A percentile compares a stretch with the other conserved stretches of the same genome.
These are phyloP conservation scores for Fusarium oligoseptatum DNA, from an alignment of 2,329 filamentous ascomycete genomes.

Conservation along the genomic window DNA sequence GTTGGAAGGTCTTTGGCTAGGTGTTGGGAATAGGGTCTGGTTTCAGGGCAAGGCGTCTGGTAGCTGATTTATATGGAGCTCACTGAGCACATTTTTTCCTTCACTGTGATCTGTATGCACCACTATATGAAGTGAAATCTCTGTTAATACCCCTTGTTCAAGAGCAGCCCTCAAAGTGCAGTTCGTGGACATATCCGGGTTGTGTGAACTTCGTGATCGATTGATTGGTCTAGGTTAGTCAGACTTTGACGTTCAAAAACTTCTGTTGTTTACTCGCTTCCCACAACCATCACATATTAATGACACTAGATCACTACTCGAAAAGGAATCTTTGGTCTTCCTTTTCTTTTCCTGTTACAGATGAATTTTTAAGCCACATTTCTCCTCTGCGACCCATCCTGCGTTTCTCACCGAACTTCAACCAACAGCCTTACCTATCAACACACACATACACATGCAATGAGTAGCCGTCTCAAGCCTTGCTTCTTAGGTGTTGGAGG, in stretches of 20 bases:
- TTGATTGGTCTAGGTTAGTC: slow-evolving; percentile 14
- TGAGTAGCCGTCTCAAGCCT: slow-evolving; percentile 11
- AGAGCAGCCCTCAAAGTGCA: not conserved
- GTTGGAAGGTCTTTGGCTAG: slow-evolving; percentile 25
- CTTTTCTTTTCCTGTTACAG: not conserved
- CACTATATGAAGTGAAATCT: not conserved
- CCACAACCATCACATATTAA: not conserved
- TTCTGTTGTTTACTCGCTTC: not conserved
- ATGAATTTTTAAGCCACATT: too few species aligned
- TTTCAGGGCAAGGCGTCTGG: slow-evolving; percentile 16
- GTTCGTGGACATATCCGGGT: not conserved
- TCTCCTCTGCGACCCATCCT: not conserved
- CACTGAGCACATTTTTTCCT: not conserved
- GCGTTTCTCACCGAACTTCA: not conserved
- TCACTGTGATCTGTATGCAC: not conserved
- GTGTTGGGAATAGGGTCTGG: slow-evolving; percentile 2
- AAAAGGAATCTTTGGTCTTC: not conserved
- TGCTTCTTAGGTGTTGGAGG: slow-evolving; percentile 3
- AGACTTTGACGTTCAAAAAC: not conserved
- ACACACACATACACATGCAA: not conserved
- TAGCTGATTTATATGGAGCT: slow-evolving; percentile 2
- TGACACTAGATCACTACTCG: not conserved
- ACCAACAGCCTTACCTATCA: not conserved
- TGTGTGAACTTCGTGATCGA: not conserved
- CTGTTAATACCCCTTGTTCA: not conserved